These are phyloP conservation scores for Chaetomiaceae sp. DNA, from an alignment of 2,329 filamentous ascomycete genomes.

Conservation along the genomic window DNA sequence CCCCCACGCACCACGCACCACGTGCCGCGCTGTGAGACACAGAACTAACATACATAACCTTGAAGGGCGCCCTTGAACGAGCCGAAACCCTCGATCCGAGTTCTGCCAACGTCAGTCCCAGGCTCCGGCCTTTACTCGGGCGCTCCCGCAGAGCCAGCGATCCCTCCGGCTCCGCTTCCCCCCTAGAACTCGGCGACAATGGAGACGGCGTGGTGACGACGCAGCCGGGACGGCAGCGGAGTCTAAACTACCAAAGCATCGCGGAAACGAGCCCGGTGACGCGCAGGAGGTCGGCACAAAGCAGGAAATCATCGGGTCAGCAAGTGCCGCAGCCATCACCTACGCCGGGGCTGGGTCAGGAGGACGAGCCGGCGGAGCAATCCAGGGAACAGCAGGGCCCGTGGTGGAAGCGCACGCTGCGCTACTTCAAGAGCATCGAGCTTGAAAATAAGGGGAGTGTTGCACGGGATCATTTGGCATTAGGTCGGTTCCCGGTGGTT, in stretches of 20 bases:
- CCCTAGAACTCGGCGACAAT: constrained; percentile 20
- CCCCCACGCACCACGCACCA: constrained; percentile 1
- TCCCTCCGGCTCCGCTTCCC: constrained; percentile 6
- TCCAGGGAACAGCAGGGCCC: constrained; percentile 28
- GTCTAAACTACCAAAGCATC: constrained; percentile 27
- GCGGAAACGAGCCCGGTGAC: constrained; percentile 14
- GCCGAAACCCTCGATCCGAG: constrained; percentile 25
- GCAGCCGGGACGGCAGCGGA: constrained; percentile 20
- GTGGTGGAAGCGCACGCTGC: constrained; percentile 50
- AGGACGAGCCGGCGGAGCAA: background rate
- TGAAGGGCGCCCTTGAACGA: constrained; percentile 29
- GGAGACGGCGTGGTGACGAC: constrained; percentile 24
- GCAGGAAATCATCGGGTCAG: constrained; percentile 10
- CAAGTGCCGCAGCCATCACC: background rate
- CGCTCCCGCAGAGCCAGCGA: constrained; percentile 13
- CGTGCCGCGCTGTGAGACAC: background rate
- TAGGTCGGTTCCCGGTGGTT: constrained; percentile 50
- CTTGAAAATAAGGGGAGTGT: constrained; percentile 83
- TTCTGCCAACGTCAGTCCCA: constrained; percentile 15
- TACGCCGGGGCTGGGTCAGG: background rate
- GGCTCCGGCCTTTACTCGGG: constrained; percentile 24
- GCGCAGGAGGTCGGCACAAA: constrained; percentile 17
- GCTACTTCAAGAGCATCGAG: constrained; percentile 60
- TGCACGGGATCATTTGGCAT: constrained; percentile 73
- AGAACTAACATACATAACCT: background rate